phyloP scores from a whole-genome alignment of 257 asterid genomes.

The Scutellaria minor region DNA sequence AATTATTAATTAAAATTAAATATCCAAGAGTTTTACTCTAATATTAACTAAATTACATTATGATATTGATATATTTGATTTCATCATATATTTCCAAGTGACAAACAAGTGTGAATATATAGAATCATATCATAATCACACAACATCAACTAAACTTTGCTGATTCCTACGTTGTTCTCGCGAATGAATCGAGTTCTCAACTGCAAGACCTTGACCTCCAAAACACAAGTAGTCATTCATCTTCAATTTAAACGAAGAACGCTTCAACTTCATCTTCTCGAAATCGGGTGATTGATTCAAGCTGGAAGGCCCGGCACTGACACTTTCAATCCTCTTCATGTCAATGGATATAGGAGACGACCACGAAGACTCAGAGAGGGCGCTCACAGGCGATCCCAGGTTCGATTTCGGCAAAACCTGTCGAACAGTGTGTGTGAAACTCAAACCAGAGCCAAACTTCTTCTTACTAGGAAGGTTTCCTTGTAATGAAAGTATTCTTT shows the following conservation, averaged over 20 bases:
- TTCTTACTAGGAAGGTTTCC: slow-evolving; percentile 53
- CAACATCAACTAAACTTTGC: slow-evolving; percentile 29
- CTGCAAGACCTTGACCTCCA: slow-evolving; percentile 64
- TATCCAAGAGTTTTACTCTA: no score
- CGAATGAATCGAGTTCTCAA: slow-evolving; percentile 41
- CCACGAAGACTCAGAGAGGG: slow-evolving; percentile 66
- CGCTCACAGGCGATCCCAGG: slow-evolving; percentile 57
- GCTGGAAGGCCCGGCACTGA: slow-evolving; percentile 32
- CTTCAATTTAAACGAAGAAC: slow-evolving; percentile 57
- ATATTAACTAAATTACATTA: no score
- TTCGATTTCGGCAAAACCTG: slow-evolving; percentile 55
- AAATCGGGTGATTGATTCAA: slow-evolving; percentile 40
- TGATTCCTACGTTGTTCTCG: slow-evolving; percentile 23
- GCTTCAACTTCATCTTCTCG: slow-evolving; percentile 43
- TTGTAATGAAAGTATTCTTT: slow-evolving; percentile 45
- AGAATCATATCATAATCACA: neutral
- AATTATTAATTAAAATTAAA: no score
- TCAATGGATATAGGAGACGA: slow-evolving; percentile 46
- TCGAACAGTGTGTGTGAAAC: slow-evolving; percentile 46
- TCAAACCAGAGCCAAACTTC: slow-evolving; percentile 52
- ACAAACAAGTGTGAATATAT: no score
- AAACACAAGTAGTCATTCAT: slow-evolving; percentile 78
- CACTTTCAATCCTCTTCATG: slow-evolving; percentile 31
- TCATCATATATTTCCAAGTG: no score
- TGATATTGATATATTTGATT: no score